These are phyloP conservation scores for Iberis pinnata DNA, from an alignment of 345 rosid species.

Conservation along the genomic window DNA sequence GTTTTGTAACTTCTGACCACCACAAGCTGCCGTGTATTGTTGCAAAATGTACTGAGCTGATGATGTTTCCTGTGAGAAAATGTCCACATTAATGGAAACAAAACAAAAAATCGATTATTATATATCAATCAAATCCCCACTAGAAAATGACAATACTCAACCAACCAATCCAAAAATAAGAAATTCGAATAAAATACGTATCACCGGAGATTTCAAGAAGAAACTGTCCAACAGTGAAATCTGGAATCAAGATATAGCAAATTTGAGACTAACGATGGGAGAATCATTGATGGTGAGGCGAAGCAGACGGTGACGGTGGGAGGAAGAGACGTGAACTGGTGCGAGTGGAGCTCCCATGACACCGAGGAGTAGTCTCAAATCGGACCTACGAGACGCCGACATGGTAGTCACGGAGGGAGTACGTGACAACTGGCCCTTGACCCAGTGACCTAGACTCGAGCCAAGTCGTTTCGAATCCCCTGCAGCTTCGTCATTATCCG, in stretches of 20 bases:
- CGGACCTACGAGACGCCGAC: slow-evolving; percentile 47
- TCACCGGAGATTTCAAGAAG: not conserved
- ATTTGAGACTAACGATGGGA: slow-evolving; percentile 59
- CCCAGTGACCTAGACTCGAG: slow-evolving; percentile 85
- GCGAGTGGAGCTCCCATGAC: slow-evolving; percentile 93
- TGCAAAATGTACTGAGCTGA: slow-evolving; percentile 88
- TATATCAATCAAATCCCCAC: too few relatives aligned
- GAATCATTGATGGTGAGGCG: slow-evolving; percentile 86
- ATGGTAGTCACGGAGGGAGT: slow-evolving; percentile 46
- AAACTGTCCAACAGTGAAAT: too few relatives aligned
- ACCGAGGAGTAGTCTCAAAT: slow-evolving; percentile 74
- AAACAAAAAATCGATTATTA: too few relatives aligned
- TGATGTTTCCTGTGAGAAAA: slow-evolving; percentile 61
- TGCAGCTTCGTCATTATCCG: slow-evolving; percentile 41
- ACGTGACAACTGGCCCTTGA: slow-evolving; percentile 63
- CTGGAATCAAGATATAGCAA: not conserved
- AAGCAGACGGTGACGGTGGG: too few relatives aligned
- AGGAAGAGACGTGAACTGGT: slow-evolving; percentile 60
- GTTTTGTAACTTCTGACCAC: slow-evolving; percentile 76
- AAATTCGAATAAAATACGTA: too few relatives aligned
- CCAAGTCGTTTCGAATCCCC: slow-evolving; percentile 53
- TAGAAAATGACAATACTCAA: too few relatives aligned
- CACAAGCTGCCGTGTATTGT: slow-evolving; percentile 87
- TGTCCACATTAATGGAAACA: not conserved
- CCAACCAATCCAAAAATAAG: too few relatives aligned